Evolutionary conservation across 2,329 filamentous ascomycete genomes (phyloP).

Genomic region (Niveomyces coronatus): DNA sequence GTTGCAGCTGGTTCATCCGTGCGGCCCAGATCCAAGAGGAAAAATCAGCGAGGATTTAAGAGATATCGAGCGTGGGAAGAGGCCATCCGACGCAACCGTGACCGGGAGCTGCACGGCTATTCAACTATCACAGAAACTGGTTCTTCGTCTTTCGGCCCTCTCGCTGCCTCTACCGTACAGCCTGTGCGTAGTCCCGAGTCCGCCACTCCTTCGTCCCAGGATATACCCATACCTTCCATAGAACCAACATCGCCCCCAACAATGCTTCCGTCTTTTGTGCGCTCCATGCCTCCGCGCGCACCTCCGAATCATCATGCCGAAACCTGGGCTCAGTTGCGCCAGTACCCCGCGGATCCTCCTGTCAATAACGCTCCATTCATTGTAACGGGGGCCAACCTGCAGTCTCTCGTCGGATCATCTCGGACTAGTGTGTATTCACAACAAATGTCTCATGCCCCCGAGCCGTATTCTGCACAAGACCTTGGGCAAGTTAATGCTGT

Average conservation of each 20-base stretch:
- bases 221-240: constrained; percentile 36
- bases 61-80: constrained; percentile 36
- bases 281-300: constrained; percentile 20
- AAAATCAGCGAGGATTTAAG: constrained; percentile 34
- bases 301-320: constrained; percentile 13
- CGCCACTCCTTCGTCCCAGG: constrained; percentile 20
- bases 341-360: not conserved
- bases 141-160: not conserved
- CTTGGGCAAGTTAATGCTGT: constrained; percentile 3
- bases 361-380: not conserved
- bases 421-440: not conserved
- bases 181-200: not conserved
- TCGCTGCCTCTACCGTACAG: not conserved
- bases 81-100: constrained; percentile 24
- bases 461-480: not conserved
- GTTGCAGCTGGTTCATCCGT: too few species aligned
- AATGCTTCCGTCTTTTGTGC: constrained; percentile 25
- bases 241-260: constrained; percentile 30
- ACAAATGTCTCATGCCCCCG: not conserved
- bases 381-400: not conserved
- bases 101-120: constrained; percentile 3
- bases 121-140: constrained; percentile 4
- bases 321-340: not conserved
- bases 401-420: not conserved
- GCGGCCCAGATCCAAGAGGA: constrained; percentile 8